phyloP scores from a whole-genome alignment of 768 basidiomycete species.

The Hydnomerulius pinastri region DNA sequence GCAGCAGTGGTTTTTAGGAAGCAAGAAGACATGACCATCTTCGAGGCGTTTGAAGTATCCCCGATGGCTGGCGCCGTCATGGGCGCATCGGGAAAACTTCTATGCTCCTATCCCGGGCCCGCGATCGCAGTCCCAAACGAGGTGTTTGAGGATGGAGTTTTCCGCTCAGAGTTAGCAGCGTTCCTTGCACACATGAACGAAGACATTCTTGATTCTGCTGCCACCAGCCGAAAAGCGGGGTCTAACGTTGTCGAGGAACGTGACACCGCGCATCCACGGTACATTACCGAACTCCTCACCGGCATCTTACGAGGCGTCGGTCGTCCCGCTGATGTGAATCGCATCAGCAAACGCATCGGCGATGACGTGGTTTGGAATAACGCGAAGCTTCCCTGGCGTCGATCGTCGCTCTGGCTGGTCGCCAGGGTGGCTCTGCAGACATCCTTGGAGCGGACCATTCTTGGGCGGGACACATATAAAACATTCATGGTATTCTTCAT shows the following conservation, averaged over 20 bases:
- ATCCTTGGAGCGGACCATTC: conserved; percentile 22
- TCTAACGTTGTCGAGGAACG: conserved; percentile 38
- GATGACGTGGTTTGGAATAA: conserved; percentile 49
- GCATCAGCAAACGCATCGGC: conserved; percentile 43
- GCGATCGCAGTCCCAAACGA: conserved; percentile 10
- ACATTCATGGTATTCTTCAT: conserved; percentile 36
- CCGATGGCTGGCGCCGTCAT: conserved; percentile 39
- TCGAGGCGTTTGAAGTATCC: conserved; percentile 51
- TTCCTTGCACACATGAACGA: conserved; percentile 35
- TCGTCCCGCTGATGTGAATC: conserved; percentile 26
- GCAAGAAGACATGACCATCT: conserved; percentile 26
- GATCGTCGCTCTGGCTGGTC: conserved; percentile 52
- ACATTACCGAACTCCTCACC: conserved; percentile 50
- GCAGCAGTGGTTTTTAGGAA: conserved; percentile 45
- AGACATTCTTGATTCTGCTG: conserved; percentile 33
- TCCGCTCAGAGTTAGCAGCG: conserved; percentile 34
- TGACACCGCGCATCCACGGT: conserved; percentile 45
- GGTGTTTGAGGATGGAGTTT: conserved; percentile 14
- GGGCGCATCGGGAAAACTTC: conserved; percentile 42
- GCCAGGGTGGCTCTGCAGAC: conserved; percentile 49
- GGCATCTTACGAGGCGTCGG: conserved; percentile 46
- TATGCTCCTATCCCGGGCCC: conserved; percentile 32
- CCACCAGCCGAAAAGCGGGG: conserved; percentile 40
- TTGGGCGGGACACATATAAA: conserved; percentile 28
- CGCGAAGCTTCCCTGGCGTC: conserved; percentile 46